phyloP scores from a whole-genome alignment of 208 protist species.

The Acanthamoeba royreba region DNA sequence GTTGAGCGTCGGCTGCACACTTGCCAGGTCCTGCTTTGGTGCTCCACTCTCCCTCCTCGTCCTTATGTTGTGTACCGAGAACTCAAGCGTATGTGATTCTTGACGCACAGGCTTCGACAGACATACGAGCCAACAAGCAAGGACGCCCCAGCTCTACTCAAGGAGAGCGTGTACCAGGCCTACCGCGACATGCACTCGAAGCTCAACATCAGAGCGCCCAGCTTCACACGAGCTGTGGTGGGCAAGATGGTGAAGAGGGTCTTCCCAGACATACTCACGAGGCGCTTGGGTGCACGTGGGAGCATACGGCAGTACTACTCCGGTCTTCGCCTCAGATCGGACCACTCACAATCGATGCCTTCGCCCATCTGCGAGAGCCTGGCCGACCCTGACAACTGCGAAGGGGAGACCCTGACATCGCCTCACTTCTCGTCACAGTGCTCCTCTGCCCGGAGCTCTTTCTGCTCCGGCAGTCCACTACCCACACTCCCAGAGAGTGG shows the following conservation, averaged over 20 bases:
- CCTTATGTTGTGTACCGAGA: background rate
- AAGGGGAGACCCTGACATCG: too few species aligned
- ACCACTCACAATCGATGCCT: too few species aligned
- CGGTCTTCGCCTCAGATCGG: too few species aligned
- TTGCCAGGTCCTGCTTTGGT: background rate
- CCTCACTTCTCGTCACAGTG: too few species aligned
- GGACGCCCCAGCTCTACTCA: background rate
- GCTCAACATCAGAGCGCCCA: background rate
- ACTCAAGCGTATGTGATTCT: background rate
- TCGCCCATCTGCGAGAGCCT: too few species aligned
- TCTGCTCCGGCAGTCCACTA: too few species aligned
- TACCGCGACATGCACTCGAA: background rate
- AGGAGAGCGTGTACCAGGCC: background rate
- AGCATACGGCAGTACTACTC: background rate
- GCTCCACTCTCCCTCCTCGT: background rate
- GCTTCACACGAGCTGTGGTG: background rate
- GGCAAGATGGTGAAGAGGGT: constrained; percentile 1
- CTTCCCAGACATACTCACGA: background rate
- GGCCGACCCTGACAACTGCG: too few species aligned
- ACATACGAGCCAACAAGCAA: background rate
- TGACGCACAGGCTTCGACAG: background rate
- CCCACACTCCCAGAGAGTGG: too few species aligned
- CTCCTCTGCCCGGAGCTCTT: too few species aligned
- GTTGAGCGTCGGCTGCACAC: background rate
- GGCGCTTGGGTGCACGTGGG: background rate